phyloP scores from a whole-genome alignment of 257 asterid species.

The Solanum virginianum region DNA sequence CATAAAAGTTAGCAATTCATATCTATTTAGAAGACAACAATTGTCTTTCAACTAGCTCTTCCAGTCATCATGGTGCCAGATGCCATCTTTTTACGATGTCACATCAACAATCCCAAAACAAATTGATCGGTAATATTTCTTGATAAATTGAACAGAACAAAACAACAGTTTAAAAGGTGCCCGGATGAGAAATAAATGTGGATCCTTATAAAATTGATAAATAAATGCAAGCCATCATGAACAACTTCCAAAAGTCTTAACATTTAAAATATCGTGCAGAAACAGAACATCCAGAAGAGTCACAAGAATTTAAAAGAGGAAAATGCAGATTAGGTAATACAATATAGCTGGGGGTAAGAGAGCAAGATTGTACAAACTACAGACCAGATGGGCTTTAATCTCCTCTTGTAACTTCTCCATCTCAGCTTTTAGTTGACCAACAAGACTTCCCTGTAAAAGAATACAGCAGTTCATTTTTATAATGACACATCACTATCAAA shows the following conservation, averaged over 20 bases:
- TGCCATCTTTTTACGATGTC: neutral
- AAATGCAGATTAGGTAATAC: neutral
- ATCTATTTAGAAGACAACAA: neutral
- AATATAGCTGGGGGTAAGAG: neutral
- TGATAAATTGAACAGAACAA: neutral
- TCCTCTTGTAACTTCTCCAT: slow-evolving; percentile 72
- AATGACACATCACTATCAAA: neutral
- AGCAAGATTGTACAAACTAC: slow-evolving; percentile 38
- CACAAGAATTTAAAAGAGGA: neutral
- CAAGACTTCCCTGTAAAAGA: slow-evolving; percentile 56
- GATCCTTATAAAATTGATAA: neutral
- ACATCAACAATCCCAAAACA: neutral
- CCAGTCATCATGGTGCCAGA: neutral
- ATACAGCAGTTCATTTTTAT: slow-evolving; percentile 2
- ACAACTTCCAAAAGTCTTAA: neutral
- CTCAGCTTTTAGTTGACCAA: slow-evolving; percentile 67
- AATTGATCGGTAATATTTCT: neutral
- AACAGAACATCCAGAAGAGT: neutral
- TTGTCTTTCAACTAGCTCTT: neutral
- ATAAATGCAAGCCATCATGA: neutral
- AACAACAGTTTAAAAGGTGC: neutral
- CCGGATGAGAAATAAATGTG: neutral
- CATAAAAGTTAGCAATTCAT: neutral
- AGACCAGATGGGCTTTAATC: slow-evolving; percentile 69
- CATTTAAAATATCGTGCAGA: neutral